phyloP scores from a whole-genome alignment of 1,284 basidiomycete genomes.

The Phellinidium pouzarii region DNA sequence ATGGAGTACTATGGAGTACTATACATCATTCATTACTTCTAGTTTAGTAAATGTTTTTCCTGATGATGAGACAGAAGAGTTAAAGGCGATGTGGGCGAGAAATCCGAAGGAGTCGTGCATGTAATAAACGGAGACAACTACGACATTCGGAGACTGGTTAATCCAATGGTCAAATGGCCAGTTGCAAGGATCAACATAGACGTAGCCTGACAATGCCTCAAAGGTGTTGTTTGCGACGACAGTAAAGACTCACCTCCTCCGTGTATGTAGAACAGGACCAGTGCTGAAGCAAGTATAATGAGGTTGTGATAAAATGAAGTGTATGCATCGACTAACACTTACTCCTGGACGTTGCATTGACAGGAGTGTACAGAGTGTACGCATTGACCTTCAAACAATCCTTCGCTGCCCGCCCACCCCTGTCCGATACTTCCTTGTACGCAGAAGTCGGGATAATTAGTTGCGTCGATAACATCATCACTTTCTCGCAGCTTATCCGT shows the following conservation, averaged over 20 bases:
- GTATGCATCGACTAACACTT: conserved; percentile 24
- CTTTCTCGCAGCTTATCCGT: conserved; percentile 31
- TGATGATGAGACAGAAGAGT: background rate
- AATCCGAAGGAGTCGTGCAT: conserved; percentile 39
- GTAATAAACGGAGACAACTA: conserved; percentile 41
- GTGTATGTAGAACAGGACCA: conserved; percentile 62
- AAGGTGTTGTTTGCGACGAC: conserved; percentile 8
- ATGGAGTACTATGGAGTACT: too few relatives aligned
- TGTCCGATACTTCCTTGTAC: conserved; percentile 46
- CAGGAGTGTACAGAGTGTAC: conserved; percentile 36
- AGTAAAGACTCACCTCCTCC: conserved; percentile 42
- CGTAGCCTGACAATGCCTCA: conserved; percentile 34
- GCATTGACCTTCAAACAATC: conserved; percentile 41
- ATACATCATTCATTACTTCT: too few relatives aligned
- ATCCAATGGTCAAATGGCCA: conserved; percentile 38
- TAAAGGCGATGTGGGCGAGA: conserved; percentile 38
- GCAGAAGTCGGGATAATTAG: conserved; percentile 47
- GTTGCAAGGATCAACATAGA: conserved; percentile 49
- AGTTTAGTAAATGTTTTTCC: too few relatives aligned
- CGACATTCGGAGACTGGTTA: conserved; percentile 33
- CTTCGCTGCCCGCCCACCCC: conserved; percentile 53
- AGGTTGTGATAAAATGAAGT: conserved; percentile 22
- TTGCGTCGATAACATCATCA: conserved; percentile 40
- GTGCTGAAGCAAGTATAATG: background rate
- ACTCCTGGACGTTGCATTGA: conserved; percentile 26